Conservation (phyloP, 257 asterid genomes). For the Nicotiana benthamiana region DNA sequence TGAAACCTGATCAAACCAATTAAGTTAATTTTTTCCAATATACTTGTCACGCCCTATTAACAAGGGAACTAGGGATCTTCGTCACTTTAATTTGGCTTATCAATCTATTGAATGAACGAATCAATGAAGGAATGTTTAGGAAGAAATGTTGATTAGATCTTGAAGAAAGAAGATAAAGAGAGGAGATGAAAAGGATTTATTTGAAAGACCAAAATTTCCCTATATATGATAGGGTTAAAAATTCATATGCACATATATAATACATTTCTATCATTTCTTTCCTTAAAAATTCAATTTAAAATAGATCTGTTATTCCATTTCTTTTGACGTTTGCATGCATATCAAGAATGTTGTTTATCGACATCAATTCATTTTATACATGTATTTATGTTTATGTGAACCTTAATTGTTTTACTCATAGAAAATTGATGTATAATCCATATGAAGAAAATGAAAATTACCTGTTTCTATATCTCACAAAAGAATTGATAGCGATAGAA, state of each 20-base stretch:
- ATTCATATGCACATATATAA: not conserved
- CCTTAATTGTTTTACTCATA: not conserved
- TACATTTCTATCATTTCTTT: not conserved
- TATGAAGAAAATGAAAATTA: not conserved
- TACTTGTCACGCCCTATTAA: not conserved
- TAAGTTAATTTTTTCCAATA: too few species aligned
- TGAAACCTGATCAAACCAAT: too few species aligned
- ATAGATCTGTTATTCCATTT: not conserved
- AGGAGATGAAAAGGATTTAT: not conserved
- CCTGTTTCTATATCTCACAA: conserved; percentile 2
- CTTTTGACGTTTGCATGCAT: not conserved
- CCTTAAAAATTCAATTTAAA: not conserved
- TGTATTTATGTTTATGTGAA: too few species aligned
- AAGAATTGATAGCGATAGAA: not conserved
- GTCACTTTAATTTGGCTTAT: not conserved
- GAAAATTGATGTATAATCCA: not conserved
- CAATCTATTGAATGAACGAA: not conserved
- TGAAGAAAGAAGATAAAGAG: not conserved
- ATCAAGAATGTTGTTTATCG: not conserved
- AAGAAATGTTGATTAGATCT: too few species aligned
- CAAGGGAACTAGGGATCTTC: not conserved
- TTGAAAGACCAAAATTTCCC: not conserved
- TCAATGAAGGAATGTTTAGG: too few species aligned
- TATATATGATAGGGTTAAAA: not conserved
- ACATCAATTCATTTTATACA: not conserved